phyloP scores from a whole-genome alignment of 225 moss, liverwort and hornwort species.

The Climacium dendroides region DNA sequence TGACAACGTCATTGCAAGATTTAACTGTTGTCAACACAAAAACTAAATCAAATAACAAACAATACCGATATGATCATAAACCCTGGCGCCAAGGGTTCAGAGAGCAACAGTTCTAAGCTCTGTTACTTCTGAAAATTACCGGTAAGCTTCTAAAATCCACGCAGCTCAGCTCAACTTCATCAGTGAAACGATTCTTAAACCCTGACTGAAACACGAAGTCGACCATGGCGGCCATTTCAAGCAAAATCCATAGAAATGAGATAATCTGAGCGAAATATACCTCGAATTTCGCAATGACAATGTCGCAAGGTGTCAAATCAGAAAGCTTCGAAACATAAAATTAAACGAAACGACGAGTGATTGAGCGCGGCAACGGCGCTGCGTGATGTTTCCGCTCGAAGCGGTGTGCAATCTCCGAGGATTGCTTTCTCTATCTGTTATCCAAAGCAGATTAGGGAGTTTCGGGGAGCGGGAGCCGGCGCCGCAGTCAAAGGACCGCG shows the following conservation, averaged over 20 bases:
- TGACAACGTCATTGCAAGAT: no score
- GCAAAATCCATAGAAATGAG: neutral
- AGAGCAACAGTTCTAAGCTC: neutral
- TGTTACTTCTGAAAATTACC: neutral
- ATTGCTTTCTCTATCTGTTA: conserved; percentile 6
- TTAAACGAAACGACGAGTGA: neutral
- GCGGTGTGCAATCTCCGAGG: neutral
- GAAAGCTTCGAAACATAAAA: neutral
- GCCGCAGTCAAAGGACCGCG: neutral
- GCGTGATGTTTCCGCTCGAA: neutral
- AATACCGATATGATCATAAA: neutral
- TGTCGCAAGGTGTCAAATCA: neutral
- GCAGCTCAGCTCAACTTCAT: neutral
- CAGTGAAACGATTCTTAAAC: neutral
- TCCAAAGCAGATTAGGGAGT: neutral
- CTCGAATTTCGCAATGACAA: neutral
- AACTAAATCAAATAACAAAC: neutral
- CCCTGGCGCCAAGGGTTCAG: neutral
- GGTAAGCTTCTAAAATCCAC: neutral
- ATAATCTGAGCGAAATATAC: neutral
- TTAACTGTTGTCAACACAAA: neutral
- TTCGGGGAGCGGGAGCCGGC: neutral
- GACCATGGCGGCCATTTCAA: neutral
- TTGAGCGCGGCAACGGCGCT: neutral
- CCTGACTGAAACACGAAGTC: neutral